Percentiles rank a stretch among this genome's conserved stretches.
phyloP scores from a whole-genome alignment of 257 asterid genomes.

The Solanum rostratum region DNA sequence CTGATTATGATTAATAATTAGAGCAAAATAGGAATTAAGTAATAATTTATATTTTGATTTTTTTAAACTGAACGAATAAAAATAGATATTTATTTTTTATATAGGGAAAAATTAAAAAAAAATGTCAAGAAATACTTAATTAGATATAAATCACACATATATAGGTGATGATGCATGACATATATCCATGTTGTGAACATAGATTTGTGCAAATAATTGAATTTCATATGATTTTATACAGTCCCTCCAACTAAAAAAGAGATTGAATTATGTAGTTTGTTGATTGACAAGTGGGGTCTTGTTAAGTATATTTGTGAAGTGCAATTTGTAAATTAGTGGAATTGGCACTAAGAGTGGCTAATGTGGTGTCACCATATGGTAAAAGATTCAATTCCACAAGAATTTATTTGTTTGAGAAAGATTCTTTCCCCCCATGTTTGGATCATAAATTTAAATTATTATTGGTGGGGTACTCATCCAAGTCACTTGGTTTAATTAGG shows the following conservation, averaged over 20 bases:
- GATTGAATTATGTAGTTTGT: background rate
- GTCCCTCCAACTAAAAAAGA: background rate
- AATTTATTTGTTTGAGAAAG: background rate
- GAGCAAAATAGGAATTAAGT: too few relatives aligned
- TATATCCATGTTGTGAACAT: background rate
- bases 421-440: constrained; percentile 10
- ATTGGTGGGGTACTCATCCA: background rate
- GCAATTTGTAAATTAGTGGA: constrained; percentile 36
- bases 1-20: too few relatives aligned
- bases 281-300: background rate
- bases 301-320: constrained; percentile 4
- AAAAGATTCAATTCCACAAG: constrained; percentile 16
- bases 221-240: background rate
- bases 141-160: too few relatives aligned
- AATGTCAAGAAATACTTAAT: too few relatives aligned
- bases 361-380: constrained; percentile 22
- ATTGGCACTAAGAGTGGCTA: constrained; percentile 52
- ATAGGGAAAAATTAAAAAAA: too few relatives aligned
- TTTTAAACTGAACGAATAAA: too few relatives aligned
- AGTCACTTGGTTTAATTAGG: background rate
- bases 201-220: background rate
- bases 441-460: background rate
- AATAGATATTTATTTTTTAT: too few relatives aligned
- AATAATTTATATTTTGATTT: too few relatives aligned
- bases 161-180: background rate